Conservation (phyloP, 768 basidiomycete genomes). For the Suillus spraguei region DNA sequence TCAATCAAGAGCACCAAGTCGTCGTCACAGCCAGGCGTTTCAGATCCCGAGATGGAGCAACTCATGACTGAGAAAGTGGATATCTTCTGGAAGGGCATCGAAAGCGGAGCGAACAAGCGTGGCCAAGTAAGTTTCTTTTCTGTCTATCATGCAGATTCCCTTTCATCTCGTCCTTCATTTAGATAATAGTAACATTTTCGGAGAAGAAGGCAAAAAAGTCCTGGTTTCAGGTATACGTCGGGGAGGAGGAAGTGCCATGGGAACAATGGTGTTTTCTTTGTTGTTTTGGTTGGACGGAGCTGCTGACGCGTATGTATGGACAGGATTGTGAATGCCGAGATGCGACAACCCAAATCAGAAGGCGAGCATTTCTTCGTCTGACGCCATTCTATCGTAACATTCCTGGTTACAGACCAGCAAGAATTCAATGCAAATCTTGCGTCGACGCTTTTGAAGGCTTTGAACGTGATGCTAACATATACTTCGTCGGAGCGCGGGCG, state of each 20-base stretch:
- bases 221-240: constrained; percentile 73
- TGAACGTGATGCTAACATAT: constrained; percentile 72
- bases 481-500: constrained; percentile 81
- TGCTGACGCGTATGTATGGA: not conserved
- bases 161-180: not conserved
- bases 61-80: constrained; percentile 79
- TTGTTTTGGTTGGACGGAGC: not conserved
- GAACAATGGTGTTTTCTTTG: constrained; percentile 68
- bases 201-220: constrained; percentile 78
- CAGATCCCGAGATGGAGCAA: constrained; percentile 69
- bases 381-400: not conserved
- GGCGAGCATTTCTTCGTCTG: constrained; percentile 38
- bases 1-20: not conserved
- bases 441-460: constrained; percentile 61
- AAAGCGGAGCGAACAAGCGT: constrained; percentile 59
- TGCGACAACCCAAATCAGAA: constrained; percentile 72
- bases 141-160: not conserved
- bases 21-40: constrained; percentile 66
- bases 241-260: constrained; percentile 86
- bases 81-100: constrained; percentile 76
- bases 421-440: constrained; percentile 62
- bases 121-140: constrained; percentile 55
- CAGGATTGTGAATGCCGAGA: constrained; percentile 82
- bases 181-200: constrained; percentile 74
- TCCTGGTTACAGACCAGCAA: constrained; percentile 41